These are phyloP conservation scores for Telopea speciosissima DNA, from an alignment of 177 flowering plant genomes.

Conservation along the genomic window DNA sequence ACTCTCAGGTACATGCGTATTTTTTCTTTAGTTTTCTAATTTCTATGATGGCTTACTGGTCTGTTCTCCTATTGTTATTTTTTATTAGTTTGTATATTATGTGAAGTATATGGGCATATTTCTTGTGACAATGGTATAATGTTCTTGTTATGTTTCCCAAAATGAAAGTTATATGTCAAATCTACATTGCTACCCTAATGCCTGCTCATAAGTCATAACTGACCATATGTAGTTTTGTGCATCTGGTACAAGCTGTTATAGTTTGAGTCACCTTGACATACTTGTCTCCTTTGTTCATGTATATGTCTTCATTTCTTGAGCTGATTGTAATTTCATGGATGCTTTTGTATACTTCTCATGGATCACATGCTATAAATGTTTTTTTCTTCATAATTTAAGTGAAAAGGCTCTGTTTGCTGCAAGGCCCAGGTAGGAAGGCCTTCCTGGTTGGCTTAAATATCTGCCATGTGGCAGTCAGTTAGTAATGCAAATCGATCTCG, in stretches of 20 bases:
- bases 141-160: background rate
- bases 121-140: too few species aligned
- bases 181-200: background rate
- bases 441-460: too few species aligned
- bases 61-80: background rate
- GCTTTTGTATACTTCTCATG: background rate
- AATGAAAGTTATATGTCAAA: background rate
- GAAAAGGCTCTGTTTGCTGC: background rate
- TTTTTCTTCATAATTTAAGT: too few species aligned
- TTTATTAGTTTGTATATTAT: background rate
- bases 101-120: background rate
- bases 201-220: too few species aligned
- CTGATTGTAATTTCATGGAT: background rate
- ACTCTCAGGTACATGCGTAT: slow-evolving; percentile 54
- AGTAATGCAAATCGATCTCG: too few species aligned
- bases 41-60: background rate
- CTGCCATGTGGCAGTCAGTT: too few species aligned
- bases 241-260: background rate
- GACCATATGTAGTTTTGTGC: background rate
- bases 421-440: background rate
- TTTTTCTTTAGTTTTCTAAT: background rate
- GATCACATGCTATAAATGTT: background rate
- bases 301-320: background rate
- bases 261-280: background rate
- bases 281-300: background rate